These are phyloP conservation scores for Saraca asoca DNA, from an alignment of 331 rosid species.

Conservation along the genomic window DNA sequence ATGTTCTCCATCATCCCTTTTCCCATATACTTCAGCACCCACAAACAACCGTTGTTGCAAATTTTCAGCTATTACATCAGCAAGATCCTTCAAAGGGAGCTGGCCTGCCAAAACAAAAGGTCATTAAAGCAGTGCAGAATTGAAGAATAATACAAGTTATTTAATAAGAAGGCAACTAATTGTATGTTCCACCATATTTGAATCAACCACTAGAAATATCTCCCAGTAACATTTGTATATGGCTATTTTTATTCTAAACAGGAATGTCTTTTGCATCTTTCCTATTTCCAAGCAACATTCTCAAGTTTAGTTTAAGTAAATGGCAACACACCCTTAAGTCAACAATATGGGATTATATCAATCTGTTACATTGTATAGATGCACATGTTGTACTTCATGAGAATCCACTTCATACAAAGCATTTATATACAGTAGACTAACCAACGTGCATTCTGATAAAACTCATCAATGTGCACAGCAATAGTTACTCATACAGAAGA, in stretches of 20 bases:
- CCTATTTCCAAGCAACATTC: conserved; percentile 7
- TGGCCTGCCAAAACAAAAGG: conserved; percentile 54
- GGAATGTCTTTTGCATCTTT: not conserved
- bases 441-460: conserved; percentile 2
- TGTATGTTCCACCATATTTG: not conserved
- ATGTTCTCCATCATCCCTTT: conserved; percentile 52
- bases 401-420: conserved; percentile 6
- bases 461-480: conserved; percentile 9
- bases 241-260: conserved; percentile 12
- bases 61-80: conserved; percentile 65
- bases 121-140: conserved; percentile 17
- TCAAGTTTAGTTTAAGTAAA: conserved; percentile 10
- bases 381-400: conserved; percentile 2
- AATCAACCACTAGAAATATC: not conserved
- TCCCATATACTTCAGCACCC: conserved; percentile 79
- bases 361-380: conserved; percentile 5
- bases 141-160: conserved; percentile 13
- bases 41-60: conserved; percentile 61
- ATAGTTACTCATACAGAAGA: conserved; percentile 2
- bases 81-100: conserved; percentile 88
- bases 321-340: conserved; percentile 1
- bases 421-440: conserved; percentile 3
- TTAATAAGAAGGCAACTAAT: conserved; percentile 8
- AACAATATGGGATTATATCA: conserved; percentile 4
- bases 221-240: not conserved